Base-by-base conservation (phyloP, 2,329 filamentous ascomycete species). In the Xylariaceae sp. region DNA sequence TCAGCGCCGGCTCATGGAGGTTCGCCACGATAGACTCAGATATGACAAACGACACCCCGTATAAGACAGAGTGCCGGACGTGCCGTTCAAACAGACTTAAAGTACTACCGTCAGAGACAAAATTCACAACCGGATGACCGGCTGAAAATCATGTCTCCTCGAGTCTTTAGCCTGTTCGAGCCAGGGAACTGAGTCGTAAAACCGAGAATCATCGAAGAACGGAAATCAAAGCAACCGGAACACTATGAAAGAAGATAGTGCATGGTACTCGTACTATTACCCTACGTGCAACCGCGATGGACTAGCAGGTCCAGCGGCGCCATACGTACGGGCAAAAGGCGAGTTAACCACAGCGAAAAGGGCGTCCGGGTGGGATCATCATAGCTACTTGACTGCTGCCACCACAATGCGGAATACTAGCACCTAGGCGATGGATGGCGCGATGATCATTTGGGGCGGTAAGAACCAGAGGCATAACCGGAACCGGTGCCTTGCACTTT, bases 401-500 rank as follows among this genome's bases (percentile, higher is more conserved):
- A 64, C 65, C 63, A 67, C 66, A 66, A 63, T 62, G 58, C 61
- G 62, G 65, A 57, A 58, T 62, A 62, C 60, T 55, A 59, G 60
- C 61, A 62, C 64, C 58, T 63, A 65, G 59, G 64, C 64, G 61
- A 60, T 64, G 59, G 60, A 56, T 30, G 23, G 37, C 37, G 59
- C 59, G 51, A 61, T 61, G 65, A 74, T 78, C 76, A 78, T 75
- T 76, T 76, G 53, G 75, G 73, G 67, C 76, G 74, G 68, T 76
- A 76, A 56, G 72, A 72, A 63, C 73, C 73, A 63, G 75, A 72
- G 62, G 73, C 72, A 69, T 75, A 77, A 68, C 75, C 74, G 61
- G 74, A 72, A 67, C 72, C 74, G 68, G 68, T 64, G 60, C 66
- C 71, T 66, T 74, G 79, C 81, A 85, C 85, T 79, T 88, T 89